Percentiles rank a stretch among this genome's conserved stretches.
phyloP scores from a whole-genome alignment of 441 rosid genomes.

The Erodium texanum region DNA sequence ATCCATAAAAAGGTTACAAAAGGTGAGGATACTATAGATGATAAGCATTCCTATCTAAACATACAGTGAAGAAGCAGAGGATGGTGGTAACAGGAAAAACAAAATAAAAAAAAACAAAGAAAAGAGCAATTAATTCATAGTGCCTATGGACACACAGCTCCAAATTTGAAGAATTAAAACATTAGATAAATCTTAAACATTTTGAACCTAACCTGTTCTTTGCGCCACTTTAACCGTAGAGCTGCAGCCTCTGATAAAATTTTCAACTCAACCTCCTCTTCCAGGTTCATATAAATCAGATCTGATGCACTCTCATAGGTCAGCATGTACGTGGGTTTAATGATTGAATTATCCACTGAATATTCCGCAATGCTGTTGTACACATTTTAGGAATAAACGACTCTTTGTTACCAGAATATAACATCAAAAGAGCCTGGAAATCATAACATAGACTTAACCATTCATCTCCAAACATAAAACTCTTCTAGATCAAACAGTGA shows the following conservation, averaged over 20 bases:
- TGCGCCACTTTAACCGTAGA: conserved; percentile 73
- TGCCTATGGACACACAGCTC: background rate
- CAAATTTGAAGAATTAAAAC: background rate
- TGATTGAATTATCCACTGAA: conserved; percentile 61
- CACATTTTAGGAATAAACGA: conserved; percentile 18
- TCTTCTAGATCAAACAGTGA: background rate
- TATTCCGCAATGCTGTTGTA: conserved; percentile 72
- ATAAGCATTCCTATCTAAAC: background rate
- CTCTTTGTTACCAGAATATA: conserved; percentile 13
- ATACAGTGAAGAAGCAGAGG: background rate
- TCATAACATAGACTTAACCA: conserved; percentile 1
- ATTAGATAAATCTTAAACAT: background rate
- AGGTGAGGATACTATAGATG: background rate
- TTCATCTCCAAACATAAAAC: background rate
- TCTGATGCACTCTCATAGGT: conserved; percentile 94
- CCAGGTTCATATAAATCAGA: conserved; percentile 73
- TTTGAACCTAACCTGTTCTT: conserved; percentile 55
- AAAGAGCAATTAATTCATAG: background rate
- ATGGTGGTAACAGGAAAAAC: background rate
- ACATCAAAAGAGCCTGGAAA: conserved; percentile 11
- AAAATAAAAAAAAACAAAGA: background rate
- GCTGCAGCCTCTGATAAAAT: conserved; percentile 74
- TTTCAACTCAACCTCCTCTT: conserved; percentile 76
- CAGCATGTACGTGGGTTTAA: conserved; percentile 93
- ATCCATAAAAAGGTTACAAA: background rate